phyloP scores from a whole-genome alignment of 805 yeast genomes.

The Cephaloascus albidus region DNA sequence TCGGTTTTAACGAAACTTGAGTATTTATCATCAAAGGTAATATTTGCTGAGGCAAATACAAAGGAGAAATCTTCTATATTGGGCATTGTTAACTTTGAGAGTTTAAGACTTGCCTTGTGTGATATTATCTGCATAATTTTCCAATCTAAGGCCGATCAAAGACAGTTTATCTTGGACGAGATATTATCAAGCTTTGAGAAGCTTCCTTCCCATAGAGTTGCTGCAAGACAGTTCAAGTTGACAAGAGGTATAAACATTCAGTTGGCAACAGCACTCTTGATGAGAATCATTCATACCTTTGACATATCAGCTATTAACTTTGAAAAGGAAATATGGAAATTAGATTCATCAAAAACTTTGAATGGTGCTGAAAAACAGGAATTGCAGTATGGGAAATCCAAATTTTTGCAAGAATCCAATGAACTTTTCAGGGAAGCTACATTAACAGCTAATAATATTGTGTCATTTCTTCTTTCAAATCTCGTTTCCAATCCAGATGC shows the following conservation, averaged over 20 bases:
- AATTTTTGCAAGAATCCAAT: background rate
- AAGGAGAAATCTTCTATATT: constrained; percentile 13
- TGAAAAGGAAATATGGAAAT: constrained; percentile 2
- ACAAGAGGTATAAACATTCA: constrained; percentile 40
- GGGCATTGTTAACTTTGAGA: constrained; percentile 12
- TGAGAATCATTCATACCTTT: constrained; percentile 32
- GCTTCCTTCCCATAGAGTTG: constrained; percentile 33
- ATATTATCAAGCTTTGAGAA: constrained; percentile 40
- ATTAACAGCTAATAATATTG: constrained; percentile 15
- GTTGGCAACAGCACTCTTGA: constrained; percentile 33
- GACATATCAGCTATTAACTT: constrained; percentile 11
- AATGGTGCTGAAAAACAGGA: background rate
- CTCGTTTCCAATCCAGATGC: constrained; percentile 19
- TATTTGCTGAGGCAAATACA: constrained; percentile 26
- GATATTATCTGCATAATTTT: constrained; percentile 27
- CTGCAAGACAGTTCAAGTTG: constrained; percentile 32
- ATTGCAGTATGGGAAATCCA: background rate
- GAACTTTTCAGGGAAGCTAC: constrained; percentile 2
- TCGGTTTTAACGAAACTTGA: constrained; percentile 48
- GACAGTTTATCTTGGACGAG: constrained; percentile 54
- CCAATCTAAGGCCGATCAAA: constrained; percentile 35
- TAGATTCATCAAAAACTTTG: background rate
- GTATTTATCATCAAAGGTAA: constrained; percentile 31
- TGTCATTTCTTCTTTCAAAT: constrained; percentile 14
- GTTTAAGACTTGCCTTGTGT: constrained; percentile 16